Base-by-base conservation (phyloP, 2,329 filamentous ascomycete genomes). In the Aspergillus sp. region DNA sequence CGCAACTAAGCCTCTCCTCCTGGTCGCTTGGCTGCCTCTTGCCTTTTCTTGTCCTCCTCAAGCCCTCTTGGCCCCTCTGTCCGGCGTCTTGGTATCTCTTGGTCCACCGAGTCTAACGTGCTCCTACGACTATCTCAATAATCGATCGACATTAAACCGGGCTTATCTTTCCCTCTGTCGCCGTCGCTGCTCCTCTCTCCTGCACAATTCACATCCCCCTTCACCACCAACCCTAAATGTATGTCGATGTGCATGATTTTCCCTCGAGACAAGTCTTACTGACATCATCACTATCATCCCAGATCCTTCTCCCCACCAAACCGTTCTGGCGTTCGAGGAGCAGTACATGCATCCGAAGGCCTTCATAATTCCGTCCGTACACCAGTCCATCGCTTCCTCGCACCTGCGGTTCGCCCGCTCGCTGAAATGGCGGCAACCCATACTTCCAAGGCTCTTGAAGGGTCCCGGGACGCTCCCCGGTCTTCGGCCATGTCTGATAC, bases 401-500 rank as follows among this genome's bases (percentile, higher is more conserved):
- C 66, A 68, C 57, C 63, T 62, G 65, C 67, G 68, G 62, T 60
- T 66, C 47, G 55, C 70, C 59, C 68, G 70, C 63, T 70, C 64
- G 47, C 58, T 71, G 55, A 71, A 71, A 74, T 74, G 71, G 69
- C 70, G 65, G 56, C 61, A 61, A 60, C 65, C 61, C 46, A 62
- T 50, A 47, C 64, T 50, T 50, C 58, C 36, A 58, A 59, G 49
- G 50, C 48, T 55, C 38, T 52, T 48, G 50, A 49, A n/a, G 23
- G 45, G 47, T 50, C 49, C 52, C 46, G 50, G 42, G 50, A 58
- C 45, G 60, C 63, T 47, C 47, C 47, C 40, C 57, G 58, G 31
- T 50, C 53, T 45, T 60, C 58, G 25, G 58, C 55, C 16, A 36
- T 57, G 36, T 63, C 60, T 45, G 63, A 66, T 31, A 63, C 62